These are phyloP conservation scores for Panicum virgatum DNA, from an alignment of 202 grass and related monocot species.

Conservation along the genomic window DNA sequence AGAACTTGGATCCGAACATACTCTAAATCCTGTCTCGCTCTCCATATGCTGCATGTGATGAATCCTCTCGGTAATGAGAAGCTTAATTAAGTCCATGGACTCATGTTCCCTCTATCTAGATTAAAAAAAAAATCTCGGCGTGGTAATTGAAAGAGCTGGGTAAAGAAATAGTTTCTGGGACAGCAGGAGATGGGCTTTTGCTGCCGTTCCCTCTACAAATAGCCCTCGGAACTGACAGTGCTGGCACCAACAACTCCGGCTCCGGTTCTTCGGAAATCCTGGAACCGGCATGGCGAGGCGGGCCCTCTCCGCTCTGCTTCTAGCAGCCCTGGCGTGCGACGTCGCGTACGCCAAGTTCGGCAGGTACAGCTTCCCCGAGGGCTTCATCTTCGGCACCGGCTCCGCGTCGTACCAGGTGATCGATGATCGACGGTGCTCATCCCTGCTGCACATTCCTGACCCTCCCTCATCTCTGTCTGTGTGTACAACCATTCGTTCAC, in stretches of 20 bases:
- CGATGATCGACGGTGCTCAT: too few relatives aligned
- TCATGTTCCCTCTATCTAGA: not conserved
- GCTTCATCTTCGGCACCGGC: constrained; percentile 67
- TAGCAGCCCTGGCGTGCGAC: constrained; percentile 22
- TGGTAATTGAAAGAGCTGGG: not conserved
- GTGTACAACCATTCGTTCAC: not conserved
- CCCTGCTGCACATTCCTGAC: too few relatives aligned
- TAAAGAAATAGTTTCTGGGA: not conserved
- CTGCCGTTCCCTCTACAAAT: not conserved
- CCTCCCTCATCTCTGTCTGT: not conserved
- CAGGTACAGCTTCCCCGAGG: constrained; percentile 53
- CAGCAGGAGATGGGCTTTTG: not conserved
- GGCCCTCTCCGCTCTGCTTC: not conserved
- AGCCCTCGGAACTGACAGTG: not conserved
- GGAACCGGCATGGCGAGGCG: constrained; percentile 8
- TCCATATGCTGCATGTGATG: too few relatives aligned
- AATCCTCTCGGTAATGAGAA: not conserved
- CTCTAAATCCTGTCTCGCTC: too few relatives aligned
- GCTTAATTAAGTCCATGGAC: not conserved
- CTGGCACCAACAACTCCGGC: not conserved
- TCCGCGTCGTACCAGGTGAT: constrained; percentile 70
- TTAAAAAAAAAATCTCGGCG: not conserved
- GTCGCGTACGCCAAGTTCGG: constrained; percentile 25
- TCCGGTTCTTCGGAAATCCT: not conserved
- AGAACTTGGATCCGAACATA: too few relatives aligned